These are phyloP conservation scores for Akanthomyces dipterigenus DNA, from an alignment of 2,329 filamentous ascomycete species.

Conservation along the genomic window DNA sequence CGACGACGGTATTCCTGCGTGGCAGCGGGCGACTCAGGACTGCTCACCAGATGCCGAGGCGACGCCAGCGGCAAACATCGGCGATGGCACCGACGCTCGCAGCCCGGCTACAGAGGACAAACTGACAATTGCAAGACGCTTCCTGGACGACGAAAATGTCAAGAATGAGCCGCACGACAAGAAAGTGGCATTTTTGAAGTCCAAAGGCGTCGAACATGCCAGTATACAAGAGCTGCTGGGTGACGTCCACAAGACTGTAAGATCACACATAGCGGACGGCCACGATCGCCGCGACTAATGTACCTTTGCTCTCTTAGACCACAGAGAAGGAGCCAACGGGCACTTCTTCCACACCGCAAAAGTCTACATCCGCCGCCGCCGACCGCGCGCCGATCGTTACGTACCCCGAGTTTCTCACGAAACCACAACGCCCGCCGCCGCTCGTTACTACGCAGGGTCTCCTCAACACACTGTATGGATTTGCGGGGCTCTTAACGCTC, in stretches of 20 bases:
- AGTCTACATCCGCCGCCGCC: slow-evolving; percentile 19
- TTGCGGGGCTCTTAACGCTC: slow-evolving; percentile 51
- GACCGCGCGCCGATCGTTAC: slow-evolving; percentile 58
- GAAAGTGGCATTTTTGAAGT: slow-evolving; percentile 69
- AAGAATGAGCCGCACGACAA: slow-evolving; percentile 60
- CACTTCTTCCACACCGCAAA: slow-evolving; percentile 20
- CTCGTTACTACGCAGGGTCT: slow-evolving; percentile 56
- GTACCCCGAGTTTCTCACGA: slow-evolving; percentile 63
- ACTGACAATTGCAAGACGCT: slow-evolving; percentile 62
- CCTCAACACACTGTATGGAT: slow-evolving; percentile 51
- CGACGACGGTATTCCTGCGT: slow-evolving; percentile 23
- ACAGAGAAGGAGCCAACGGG: background rate
- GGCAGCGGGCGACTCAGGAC: slow-evolving; percentile 21
- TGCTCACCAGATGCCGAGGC: slow-evolving; percentile 1
- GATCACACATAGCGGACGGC: background rate
- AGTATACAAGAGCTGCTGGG: slow-evolving; percentile 63
- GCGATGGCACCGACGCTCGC: slow-evolving; percentile 12
- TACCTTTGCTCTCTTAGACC: background rate
- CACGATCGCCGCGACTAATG: background rate
- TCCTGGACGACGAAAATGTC: slow-evolving; percentile 69
- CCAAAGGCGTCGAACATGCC: slow-evolving; percentile 62
- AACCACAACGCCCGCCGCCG: slow-evolving; percentile 48
- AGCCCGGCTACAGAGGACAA: slow-evolving; percentile 20
- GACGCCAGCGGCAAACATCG: background rate
- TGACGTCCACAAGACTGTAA: slow-evolving; percentile 16